phyloP scores from a whole-genome alignment of 2,329 filamentous ascomycete species.

The Gremmenia infestans region DNA sequence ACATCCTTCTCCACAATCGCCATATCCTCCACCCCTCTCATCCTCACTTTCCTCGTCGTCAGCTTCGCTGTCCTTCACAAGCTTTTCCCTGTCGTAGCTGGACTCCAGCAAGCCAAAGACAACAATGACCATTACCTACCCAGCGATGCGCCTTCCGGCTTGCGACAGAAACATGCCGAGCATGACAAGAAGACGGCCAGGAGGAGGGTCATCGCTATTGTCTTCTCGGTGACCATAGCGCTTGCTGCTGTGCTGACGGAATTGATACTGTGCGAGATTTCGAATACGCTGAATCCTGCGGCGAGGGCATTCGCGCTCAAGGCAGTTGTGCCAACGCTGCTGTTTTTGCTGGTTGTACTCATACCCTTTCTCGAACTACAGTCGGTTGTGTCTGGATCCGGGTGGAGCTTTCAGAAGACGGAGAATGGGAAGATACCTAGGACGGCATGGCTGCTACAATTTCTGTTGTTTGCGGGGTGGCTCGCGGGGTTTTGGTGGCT shows the following conservation, averaged over 20 bases:
- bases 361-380: conserved; percentile 78
- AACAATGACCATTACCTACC: conserved; percentile 60
- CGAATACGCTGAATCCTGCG: conserved; percentile 63
- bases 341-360: conserved; percentile 67
- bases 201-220: conserved; percentile 51
- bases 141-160: conserved; percentile 53
- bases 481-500: conserved; percentile 72
- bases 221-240: conserved; percentile 73
- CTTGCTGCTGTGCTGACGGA: conserved; percentile 74
- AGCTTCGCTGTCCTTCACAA: conserved; percentile 59
- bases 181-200: conserved; percentile 49
- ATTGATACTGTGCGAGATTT: conserved; percentile 79
- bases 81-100: conserved; percentile 68
- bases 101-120: conserved; percentile 41
- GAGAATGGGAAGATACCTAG: conserved; percentile 52
- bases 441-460: conserved; percentile 60
- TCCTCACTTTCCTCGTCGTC: conserved; percentile 63
- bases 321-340: conserved; percentile 63
- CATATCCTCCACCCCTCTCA: conserved; percentile 63
- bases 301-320: conserved; percentile 65
- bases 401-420: conserved; percentile 58
- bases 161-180: conserved; percentile 55
- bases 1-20: conserved; percentile 42
- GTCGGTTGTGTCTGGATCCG: conserved; percentile 42
- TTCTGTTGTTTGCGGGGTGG: conserved; percentile 61